phyloP scores from a whole-genome alignment of 179 eudicot species.

The Monotropa hypopitys region DNA sequence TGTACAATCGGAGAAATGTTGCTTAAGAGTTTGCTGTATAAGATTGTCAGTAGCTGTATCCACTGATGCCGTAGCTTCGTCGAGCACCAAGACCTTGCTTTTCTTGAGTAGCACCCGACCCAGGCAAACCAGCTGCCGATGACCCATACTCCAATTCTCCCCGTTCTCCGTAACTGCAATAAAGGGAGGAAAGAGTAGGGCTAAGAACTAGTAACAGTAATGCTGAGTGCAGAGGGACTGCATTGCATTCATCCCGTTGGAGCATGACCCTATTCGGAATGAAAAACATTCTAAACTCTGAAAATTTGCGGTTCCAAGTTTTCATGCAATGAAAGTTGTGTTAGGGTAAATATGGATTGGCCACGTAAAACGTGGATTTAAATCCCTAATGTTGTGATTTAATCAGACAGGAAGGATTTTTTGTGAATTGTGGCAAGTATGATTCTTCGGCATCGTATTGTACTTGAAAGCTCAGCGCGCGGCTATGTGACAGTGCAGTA shows the following conservation, averaged over 20 bases:
- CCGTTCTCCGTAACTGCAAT: slow-evolving; percentile 16
- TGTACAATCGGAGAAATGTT: slow-evolving; percentile 41
- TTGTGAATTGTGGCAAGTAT: too few relatives aligned
- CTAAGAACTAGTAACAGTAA: not conserved
- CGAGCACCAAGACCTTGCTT: slow-evolving; percentile 48
- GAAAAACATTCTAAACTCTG: not conserved
- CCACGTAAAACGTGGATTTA: too few relatives aligned
- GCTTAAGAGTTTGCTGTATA: slow-evolving; percentile 41
- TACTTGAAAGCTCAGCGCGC: too few relatives aligned
- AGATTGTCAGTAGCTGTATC: slow-evolving; percentile 56
- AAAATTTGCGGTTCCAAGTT: not conserved
- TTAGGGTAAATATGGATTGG: too few relatives aligned
- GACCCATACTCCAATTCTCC: slow-evolving; percentile 51
- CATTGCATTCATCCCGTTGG: not conserved
- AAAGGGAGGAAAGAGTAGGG: not conserved
- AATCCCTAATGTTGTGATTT: too few relatives aligned
- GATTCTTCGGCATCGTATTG: too few relatives aligned
- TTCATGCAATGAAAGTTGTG: too few relatives aligned
- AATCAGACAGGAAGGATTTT: too few relatives aligned
- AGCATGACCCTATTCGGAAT: not conserved
- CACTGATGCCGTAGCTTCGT: slow-evolving; percentile 6
- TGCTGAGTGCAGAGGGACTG: not conserved
- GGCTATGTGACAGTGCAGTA: too few relatives aligned
- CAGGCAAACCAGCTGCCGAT: slow-evolving; percentile 21
- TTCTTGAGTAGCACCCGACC: slow-evolving; percentile 55